phyloP scores from a whole-genome alignment of 352 stramenopile genomes.

The Globisporangium spinosum region DNA sequence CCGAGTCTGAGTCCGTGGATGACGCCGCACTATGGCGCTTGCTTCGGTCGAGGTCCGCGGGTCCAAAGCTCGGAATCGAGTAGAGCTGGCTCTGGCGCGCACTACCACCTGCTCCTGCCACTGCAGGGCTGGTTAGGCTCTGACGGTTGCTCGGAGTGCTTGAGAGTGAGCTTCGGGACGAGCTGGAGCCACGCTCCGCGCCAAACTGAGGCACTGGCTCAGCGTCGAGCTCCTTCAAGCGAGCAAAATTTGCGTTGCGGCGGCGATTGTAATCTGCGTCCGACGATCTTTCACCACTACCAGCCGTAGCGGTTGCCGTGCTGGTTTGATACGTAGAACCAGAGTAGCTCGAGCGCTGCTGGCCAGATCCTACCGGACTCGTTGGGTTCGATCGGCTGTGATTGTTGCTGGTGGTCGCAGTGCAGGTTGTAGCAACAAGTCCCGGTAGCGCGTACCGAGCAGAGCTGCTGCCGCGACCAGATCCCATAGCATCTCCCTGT shows the following conservation, averaged over 20 bases:
- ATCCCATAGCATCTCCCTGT: conserved; percentile 4
- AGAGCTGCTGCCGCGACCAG: not conserved
- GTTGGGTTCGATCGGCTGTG: conserved; percentile 9
- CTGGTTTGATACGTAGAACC: not conserved
- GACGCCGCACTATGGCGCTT: conserved; percentile 12
- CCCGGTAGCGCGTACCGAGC: conserved; percentile 2
- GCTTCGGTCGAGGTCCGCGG: not conserved
- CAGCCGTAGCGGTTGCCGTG: not conserved
- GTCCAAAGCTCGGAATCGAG: conserved; percentile 14
- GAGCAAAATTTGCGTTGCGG: conserved; percentile 10
- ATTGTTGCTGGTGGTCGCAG: not conserved
- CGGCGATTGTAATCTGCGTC: conserved; percentile 4
- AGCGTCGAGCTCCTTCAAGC: conserved; percentile 13
- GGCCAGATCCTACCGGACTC: not conserved
- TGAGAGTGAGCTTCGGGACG: conserved; percentile 8
- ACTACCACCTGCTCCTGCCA: not conserved
- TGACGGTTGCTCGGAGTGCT: conserved; percentile 1
- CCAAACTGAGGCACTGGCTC: not conserved
- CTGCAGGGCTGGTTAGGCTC: not conserved
- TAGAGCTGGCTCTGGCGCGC: conserved; percentile 9
- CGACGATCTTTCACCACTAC: not conserved
- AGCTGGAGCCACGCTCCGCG: not conserved
- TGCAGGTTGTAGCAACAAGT: not conserved
- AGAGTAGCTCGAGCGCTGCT: not conserved
- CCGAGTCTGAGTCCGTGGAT: conserved; percentile 16